Percentiles rank a stretch among this genome's conserved stretches.
These are phyloP conservation scores for Calonectria pseudoreteaudii DNA, from an alignment of 2,329 filamentous ascomycete species.

Conservation along the genomic window DNA sequence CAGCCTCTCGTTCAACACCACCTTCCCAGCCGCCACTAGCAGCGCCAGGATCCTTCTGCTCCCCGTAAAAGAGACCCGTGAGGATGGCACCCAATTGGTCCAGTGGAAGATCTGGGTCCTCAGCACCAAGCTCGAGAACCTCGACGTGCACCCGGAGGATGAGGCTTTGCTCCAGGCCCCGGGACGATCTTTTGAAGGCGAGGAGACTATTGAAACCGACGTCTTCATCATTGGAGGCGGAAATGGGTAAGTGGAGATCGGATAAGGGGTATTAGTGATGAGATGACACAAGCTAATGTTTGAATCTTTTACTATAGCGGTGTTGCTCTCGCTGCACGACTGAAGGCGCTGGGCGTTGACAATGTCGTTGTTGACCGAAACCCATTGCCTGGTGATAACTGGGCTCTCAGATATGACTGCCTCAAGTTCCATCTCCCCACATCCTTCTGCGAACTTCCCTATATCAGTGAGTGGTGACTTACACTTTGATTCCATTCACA, in stretches of 20 bases:
- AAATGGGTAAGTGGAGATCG: conserved; percentile 17
- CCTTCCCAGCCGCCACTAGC: conserved; percentile 3
- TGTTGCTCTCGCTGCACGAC: conserved; percentile 22
- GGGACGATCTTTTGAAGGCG: background rate
- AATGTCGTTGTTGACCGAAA: conserved; percentile 31
- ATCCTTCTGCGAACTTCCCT: conserved; percentile 28
- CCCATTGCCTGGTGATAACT: conserved; percentile 25
- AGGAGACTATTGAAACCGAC: background rate
- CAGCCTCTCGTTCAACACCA: conserved; percentile 17
- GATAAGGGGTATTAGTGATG: background rate
- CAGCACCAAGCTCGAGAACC: conserved; percentile 24
- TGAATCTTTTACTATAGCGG: background rate
- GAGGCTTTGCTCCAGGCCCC: conserved; percentile 9
- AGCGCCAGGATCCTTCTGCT: conserved; percentile 22
- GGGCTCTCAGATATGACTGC: conserved; percentile 30
- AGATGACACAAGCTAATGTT: background rate
- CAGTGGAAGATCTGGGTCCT: conserved; percentile 35
- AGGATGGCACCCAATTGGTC: background rate
- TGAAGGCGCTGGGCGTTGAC: conserved; percentile 26
- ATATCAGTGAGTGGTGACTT: conserved; percentile 15
- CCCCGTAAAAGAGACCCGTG: background rate
- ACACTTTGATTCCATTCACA: background rate
- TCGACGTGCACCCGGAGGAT: conserved; percentile 23
- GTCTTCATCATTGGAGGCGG: conserved; percentile 33
- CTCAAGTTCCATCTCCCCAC: conserved; percentile 33